Evolutionary conservation across 768 basidiomycete genomes (phyloP), one percentile per base, ranked within the genome.

Genomic region (Nidularia pulvinata): DNA sequence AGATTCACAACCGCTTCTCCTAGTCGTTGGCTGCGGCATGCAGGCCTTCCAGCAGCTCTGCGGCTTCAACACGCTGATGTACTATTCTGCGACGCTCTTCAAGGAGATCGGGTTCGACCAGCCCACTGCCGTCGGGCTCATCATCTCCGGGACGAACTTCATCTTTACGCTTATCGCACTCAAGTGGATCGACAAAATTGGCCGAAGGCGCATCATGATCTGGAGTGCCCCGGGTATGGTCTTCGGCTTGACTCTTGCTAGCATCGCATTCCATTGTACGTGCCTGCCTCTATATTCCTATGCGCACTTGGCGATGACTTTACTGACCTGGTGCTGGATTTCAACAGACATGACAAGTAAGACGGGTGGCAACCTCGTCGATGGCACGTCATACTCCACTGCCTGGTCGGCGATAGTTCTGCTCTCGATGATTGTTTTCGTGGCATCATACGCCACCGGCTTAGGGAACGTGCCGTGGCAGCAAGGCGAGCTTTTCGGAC

Each of bases 401-500:
- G 65, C 75, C 13, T 91, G 85, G 85, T 87, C 86, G 4, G 79
- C 78, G 1, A 69, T 89, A 53, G 87, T 93, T 3, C 67, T 93
- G n/a, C 55, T 86, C 5, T 81, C 86, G n/a, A 93, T 93, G 88
- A 83, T 94, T 58, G 63, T 89, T 58, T 93, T 88, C 68, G 90
- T 92, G 19, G 88, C 88, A 1, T 86, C 86, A 7, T 94, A 93
- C 61, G 92, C 89, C 0, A 87, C 81, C 2, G 87, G 90, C 4
- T 70, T 91, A 13, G 90, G 90, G 0, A 89, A 90, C 60, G 84
- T 91, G 2, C 91, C 91, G 0, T 93, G 91, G 91, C 89, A 91
- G 61, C 91, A 92, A 66, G 90, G 89, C 44, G 91, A 93, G 64
- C 77, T 94, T 9, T 93, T 93, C 69, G 75, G 79, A 16, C 79